These are phyloP conservation scores for Huiozyma naganishii DNA, from an alignment of 805 yeast species.

Conservation along the genomic window DNA sequence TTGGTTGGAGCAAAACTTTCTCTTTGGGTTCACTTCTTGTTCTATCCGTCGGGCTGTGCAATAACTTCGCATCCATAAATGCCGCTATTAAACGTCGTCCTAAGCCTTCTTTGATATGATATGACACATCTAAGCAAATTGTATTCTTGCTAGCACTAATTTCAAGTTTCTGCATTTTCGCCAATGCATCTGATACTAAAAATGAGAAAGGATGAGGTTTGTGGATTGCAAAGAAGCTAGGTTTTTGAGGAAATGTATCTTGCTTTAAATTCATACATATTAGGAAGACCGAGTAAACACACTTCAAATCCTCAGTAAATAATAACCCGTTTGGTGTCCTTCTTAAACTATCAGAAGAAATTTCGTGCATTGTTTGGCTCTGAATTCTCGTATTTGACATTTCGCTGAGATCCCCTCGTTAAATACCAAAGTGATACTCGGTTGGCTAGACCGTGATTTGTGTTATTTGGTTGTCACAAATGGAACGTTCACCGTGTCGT, in stretches of 20 bases:
- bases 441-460: neutral
- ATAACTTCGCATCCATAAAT: constrained; percentile 50
- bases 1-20: constrained; percentile 55
- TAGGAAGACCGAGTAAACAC: constrained; percentile 45
- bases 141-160: constrained; percentile 38
- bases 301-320: constrained; percentile 46
- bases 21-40: constrained; percentile 42
- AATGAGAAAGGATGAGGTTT: constrained; percentile 44
- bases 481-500: too few relatives aligned
- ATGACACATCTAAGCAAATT: constrained; percentile 45
- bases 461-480: too few relatives aligned
- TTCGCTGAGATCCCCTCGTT: neutral
- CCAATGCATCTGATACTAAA: constrained; percentile 39
- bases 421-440: neutral
- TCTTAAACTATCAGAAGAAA: constrained; percentile 34
- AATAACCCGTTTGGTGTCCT: constrained; percentile 45
- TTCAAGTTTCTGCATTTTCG: constrained; percentile 38
- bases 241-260: constrained; percentile 6
- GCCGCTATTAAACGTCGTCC: constrained; percentile 37
- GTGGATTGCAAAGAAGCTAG: constrained; percentile 8
- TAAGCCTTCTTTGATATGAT: constrained; percentile 40
- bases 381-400: too few relatives aligned
- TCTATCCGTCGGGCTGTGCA: constrained; percentile 69
- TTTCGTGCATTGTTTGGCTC: constrained; percentile 28
- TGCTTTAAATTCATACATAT: constrained; percentile 33